Evolutionary conservation across 2,329 filamentous ascomycete species (phyloP), one percentile per base, ranked within the genome.

Genomic region (Aspergillus aculeatus): DNA sequence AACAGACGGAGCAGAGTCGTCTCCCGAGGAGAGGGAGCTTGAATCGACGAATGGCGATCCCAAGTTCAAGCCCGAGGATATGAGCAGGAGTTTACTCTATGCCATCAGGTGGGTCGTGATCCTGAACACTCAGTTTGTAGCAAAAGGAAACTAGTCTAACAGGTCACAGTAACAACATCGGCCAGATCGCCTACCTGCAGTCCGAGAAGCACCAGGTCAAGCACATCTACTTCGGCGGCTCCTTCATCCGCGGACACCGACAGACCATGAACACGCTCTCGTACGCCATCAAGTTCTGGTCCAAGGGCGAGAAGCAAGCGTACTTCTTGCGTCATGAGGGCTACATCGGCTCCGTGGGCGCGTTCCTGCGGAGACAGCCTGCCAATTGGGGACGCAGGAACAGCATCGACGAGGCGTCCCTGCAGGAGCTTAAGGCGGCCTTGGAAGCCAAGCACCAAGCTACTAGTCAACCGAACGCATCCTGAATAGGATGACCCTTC

Each of bases 231-330:
- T 99, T 99, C 76, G 95, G 95, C 23, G 95, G 95, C 24, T 95
- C 90, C 6, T 99, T 98, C 74, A 98, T 99, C 72, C 88, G 95
- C 47, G 95, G 95, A 47, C 95, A 99, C 75, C 87, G 90, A 16
- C 95, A 98, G 78, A 99, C 95, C 12, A 99, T 99, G 86, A 96
- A 98, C 76, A 98, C 95, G 0, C 82, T 99, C 10, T 93, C 90
- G 57, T 99, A 96, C 72, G 95, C 94, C 72, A 97, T 99, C 78
- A 92, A 92, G 68, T 99, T 98, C 78, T 99, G 95, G 95, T 92
- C 90, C 66, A 92, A 95, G 72, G 94, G 93, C 47, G 83, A 88
- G 71, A 97, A 96, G 77, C 92, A 97, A 77, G 95, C 95, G 0
- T 98, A 96, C 75, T 99, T 99, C 75, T 75, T 99, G 61, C 84